These are phyloP conservation scores for Suhomyces sp. DNA, from an alignment of 805 yeast genomes.

Conservation along the genomic window DNA sequence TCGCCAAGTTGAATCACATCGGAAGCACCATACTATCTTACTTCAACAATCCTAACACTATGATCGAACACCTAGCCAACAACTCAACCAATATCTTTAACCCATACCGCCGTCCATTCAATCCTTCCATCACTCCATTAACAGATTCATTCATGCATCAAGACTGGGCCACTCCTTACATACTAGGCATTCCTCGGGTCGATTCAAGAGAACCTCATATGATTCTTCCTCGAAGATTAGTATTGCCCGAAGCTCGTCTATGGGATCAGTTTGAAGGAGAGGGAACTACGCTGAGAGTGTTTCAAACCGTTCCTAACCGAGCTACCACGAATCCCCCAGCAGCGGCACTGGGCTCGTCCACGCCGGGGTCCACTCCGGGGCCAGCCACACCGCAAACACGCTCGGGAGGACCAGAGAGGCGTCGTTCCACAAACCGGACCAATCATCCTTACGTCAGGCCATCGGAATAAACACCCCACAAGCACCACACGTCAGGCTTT, in stretches of 20 bases:
- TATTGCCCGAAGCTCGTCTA: slow-evolving; percentile 13
- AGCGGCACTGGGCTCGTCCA: neutral
- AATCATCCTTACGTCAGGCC: slow-evolving; percentile 10
- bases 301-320: neutral
- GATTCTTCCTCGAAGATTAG: slow-evolving; percentile 30
- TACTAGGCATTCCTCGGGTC: slow-evolving; percentile 10
- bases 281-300: neutral
- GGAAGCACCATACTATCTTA: slow-evolving; percentile 12
- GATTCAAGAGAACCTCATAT: slow-evolving; percentile 21
- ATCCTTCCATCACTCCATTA: slow-evolving; percentile 35
- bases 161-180: slow-evolving; percentile 29
- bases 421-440: slow-evolving; percentile 3
- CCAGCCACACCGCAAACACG: neutral
- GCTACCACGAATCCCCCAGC: slow-evolving; percentile 9
- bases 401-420: slow-evolving; percentile 11
- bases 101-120: slow-evolving; percentile 35
- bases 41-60: slow-evolving; percentile 17
- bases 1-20: slow-evolving; percentile 13
- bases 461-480: neutral
- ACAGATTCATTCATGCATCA: slow-evolving; percentile 38
- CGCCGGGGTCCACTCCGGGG: neutral
- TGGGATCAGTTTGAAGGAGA: neutral
- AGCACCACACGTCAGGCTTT: slow-evolving; percentile 7
- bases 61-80: slow-evolving; percentile 23
- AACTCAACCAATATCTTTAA: slow-evolving; percentile 37